A percentile compares a stretch with the other conserved stretches of the same genome.
phyloP scores from a whole-genome alignment of 2,329 filamentous ascomycete genomes.

The Ceratocystis lukuohia region DNA sequence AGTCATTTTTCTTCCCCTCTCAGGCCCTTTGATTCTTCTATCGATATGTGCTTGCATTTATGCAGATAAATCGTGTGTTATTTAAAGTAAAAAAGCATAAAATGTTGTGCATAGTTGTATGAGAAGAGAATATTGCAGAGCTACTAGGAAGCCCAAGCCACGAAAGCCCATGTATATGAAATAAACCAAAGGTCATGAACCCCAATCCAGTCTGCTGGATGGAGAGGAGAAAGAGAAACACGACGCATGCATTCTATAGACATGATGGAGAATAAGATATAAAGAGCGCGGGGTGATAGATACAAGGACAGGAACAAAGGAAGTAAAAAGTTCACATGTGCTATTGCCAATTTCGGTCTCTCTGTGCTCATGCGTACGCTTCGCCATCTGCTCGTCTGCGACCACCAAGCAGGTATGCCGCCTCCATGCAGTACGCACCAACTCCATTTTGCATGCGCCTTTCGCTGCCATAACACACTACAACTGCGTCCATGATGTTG shows the following conservation, averaged over 20 bases:
- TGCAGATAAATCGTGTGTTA: background rate
- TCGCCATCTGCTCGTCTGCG: conserved; percentile 14
- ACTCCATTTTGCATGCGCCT: conserved; percentile 51
- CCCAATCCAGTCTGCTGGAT: background rate
- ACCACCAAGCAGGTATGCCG: conserved; percentile 70
- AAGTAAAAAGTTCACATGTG: background rate
- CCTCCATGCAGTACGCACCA: conserved; percentile 80
- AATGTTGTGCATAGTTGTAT: background rate
- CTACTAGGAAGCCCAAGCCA: no score
- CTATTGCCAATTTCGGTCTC: background rate
- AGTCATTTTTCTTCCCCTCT: background rate
- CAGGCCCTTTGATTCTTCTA: background rate
- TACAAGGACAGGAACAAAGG: background rate
- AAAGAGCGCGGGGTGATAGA: background rate
- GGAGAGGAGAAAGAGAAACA: background rate
- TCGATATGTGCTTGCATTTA: background rate
- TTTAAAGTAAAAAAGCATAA: background rate
- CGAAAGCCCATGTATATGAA: background rate
- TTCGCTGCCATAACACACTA: conserved; percentile 93
- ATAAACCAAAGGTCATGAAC: background rate
- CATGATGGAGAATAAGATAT: background rate
- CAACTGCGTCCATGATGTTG: conserved; percentile 72
- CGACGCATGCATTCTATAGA: conserved; percentile 2
- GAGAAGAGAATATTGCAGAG: background rate
- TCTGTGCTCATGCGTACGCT: conserved; percentile 9